A percentile compares a stretch with the other conserved stretches of the same genome.
Conservation (phyloP, 768 basidiomycete species). For the Amanita muscaria region DNA sequence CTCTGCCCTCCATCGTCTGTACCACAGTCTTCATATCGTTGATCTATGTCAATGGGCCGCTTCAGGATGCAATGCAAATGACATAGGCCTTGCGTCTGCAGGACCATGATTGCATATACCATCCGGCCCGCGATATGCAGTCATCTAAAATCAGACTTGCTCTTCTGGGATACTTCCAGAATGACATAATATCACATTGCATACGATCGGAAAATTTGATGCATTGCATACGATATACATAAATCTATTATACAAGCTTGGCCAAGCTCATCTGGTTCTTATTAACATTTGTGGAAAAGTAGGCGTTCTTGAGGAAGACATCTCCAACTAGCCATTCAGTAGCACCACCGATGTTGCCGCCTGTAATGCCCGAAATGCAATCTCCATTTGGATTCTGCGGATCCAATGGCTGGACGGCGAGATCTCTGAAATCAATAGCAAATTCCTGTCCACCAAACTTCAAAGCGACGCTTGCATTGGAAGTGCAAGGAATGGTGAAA, state of each 20-base stretch:
- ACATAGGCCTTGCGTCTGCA: neutral
- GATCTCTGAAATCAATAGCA: conserved; percentile 56
- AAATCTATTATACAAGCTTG: conserved; percentile 28
- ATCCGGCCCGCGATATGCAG: too few relatives aligned
- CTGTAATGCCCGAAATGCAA: conserved; percentile 64
- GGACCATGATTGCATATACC: neutral
- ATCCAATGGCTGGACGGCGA: conserved; percentile 47
- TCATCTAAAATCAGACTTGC: conserved; percentile 1
- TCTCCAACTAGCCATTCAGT: conserved; percentile 69
- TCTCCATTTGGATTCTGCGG: conserved; percentile 45
- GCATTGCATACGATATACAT: neutral
- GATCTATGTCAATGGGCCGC: too few relatives aligned
- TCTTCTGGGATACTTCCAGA: neutral
- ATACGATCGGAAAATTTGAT: neutral
- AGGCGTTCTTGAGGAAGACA: conserved; percentile 71
- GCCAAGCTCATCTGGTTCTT: conserved; percentile 56
- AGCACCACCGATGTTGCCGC: conserved; percentile 50
- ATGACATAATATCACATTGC: too few relatives aligned
- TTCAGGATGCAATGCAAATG: neutral
- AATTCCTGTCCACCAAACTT: conserved; percentile 38
- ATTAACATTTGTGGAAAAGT: conserved; percentile 54
- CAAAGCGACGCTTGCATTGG: conserved; percentile 34
- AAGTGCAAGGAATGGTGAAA: conserved; percentile 45
- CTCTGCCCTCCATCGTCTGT: neutral
- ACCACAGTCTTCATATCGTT: neutral